These are phyloP conservation scores for Paecilomyces sp. DNA, from an alignment of 2,329 filamentous ascomycete genomes.

Conservation along the genomic window DNA sequence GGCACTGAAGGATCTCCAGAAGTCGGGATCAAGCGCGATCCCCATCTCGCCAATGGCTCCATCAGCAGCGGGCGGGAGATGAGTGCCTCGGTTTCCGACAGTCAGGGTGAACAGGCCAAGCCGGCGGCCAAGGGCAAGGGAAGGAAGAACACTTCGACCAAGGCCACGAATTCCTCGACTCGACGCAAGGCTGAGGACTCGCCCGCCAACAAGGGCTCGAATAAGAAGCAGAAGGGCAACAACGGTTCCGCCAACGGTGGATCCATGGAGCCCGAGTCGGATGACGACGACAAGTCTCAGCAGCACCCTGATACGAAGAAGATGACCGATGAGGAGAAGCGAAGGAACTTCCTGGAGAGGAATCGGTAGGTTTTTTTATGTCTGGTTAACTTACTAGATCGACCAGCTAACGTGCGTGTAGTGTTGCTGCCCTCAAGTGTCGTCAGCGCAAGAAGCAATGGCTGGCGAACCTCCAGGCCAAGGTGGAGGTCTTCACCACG, in stretches of 20 bases:
- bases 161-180: slow-evolving; percentile 44
- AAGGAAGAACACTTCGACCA: slow-evolving; percentile 55
- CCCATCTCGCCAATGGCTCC: slow-evolving; percentile 38
- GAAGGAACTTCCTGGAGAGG: slow-evolving; percentile 93
- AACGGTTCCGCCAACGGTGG: slow-evolving; percentile 34
- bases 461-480: slow-evolving; percentile 87
- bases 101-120: slow-evolving; percentile 60
- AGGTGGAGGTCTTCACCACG: slow-evolving; percentile 84
- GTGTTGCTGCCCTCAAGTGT: slow-evolving; percentile 93
- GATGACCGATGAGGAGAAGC: slow-evolving; percentile 98
- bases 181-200: slow-evolving; percentile 74
- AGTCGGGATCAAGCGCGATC: slow-evolving; percentile 31
- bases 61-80: slow-evolving; percentile 58
- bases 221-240: slow-evolving; percentile 66
- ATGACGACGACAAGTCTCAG: slow-evolving; percentile 51
- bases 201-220: slow-evolving; percentile 60
- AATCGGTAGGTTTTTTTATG: slow-evolving; percentile 63
- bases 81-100: slow-evolving; percentile 65
- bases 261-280: slow-evolving; percentile 42
- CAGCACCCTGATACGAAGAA: slow-evolving; percentile 57
- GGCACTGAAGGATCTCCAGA: slow-evolving; percentile 46
- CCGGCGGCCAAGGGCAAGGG: slow-evolving; percentile 59
- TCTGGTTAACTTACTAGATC: background rate
- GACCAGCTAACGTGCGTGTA: slow-evolving; percentile 35
- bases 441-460: slow-evolving; percentile 98